Evolutionary conservation across 805 yeast genomes (phyloP), one percentile per base, ranked within the genome.

Genomic region (Vanderwaltozyma verrucispora): DNA sequence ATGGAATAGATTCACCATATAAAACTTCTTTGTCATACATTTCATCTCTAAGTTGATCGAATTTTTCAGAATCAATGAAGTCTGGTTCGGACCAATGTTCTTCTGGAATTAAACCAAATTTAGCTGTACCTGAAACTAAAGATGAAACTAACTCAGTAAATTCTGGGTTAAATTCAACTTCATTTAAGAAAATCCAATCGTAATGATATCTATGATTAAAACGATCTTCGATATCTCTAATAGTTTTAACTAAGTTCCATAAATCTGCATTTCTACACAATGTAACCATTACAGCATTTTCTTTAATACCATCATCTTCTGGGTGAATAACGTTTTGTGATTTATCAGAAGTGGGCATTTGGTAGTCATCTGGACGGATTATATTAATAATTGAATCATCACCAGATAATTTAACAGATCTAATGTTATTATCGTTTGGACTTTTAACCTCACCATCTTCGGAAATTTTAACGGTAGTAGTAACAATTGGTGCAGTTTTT

Each of bases 151-250:
- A 56, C 20, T 59, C 50, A 38, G 63, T 69, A 56, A 83, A 84
- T 43, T 71, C 73, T 2, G 65, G 68, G 31, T 67, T 53, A 55
- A 84, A 84, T 2, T 71, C 74, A 42, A 67, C 71, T 51, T 84
- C 87, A 56, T 84, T 84, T 35, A 84, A 59, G 48, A 84, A 83
- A 3, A 81, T 78, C 85, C 87, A 83, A 55, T 83, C 92, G 51
- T 83, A 82, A 46, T 75, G 71, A 53, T 58, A 79, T 37, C 67
- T 62, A 30, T 52, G 28, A 57, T 83, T 83, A 64, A 80, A 83
- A 29, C 88, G 60, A 44, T 71, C 77, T 50, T 82, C 83, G 32
- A 77, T 72, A 39, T 70, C 68, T 45, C 74, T 70, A 35, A 83
- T 72, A 3, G 88, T 70, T 30, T 69, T 68, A 6, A 78, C 55